These are phyloP conservation scores for Capsicum chinense DNA, from an alignment of 257 asterid genomes.

Conservation along the genomic window DNA sequence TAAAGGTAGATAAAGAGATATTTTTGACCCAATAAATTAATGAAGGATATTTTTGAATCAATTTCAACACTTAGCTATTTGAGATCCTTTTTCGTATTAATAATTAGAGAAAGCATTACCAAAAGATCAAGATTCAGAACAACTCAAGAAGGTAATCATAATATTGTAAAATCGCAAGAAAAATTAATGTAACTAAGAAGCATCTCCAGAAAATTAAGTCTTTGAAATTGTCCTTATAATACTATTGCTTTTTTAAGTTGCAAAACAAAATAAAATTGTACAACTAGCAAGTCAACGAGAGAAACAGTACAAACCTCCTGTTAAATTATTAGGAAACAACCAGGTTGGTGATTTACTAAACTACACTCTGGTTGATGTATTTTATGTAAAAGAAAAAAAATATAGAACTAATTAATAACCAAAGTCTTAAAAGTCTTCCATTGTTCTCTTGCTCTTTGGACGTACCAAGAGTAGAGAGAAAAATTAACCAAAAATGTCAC, in stretches of 20 bases:
- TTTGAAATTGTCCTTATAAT: no score
- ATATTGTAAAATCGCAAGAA: no score
- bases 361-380: neutral
- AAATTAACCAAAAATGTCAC: constrained; percentile 32
- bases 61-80: no score
- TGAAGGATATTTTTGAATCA: no score
- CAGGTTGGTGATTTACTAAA: neutral
- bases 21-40: no score
- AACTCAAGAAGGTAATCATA: no score
- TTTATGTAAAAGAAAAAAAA: neutral
- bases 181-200: no score
- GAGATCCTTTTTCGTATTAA: no score
- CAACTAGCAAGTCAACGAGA: neutral
- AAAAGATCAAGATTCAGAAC: no score
- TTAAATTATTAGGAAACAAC: neutral
- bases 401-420: neutral
- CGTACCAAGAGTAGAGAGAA: neutral
- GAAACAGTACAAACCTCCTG: neutral
- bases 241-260: neutral
- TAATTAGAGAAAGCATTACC: no score
- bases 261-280: neutral
- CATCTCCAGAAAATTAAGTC: no score
- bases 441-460: neutral
- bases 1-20: no score
- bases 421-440: neutral